These are phyloP conservation scores for Moesziomyces antarcticus DNA, from an alignment of 1,284 basidiomycete species.

Conservation along the genomic window DNA sequence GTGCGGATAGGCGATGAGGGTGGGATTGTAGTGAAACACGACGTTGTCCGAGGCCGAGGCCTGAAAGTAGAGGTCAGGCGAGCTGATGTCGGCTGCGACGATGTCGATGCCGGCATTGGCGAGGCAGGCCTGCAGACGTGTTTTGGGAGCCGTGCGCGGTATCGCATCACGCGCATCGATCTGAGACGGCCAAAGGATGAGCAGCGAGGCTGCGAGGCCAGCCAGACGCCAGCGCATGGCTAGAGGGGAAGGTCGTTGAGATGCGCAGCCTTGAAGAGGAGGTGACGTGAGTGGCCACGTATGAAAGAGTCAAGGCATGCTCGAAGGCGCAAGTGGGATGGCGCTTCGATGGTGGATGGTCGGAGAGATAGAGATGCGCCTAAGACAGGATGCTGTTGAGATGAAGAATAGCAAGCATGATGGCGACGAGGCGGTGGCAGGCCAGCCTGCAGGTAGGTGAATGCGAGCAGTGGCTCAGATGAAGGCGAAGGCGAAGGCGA, in stretches of 20 bases:
- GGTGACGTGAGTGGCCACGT: neutral
- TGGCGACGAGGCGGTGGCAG: too few species aligned
- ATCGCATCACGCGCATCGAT: neutral
- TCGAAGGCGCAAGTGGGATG: neutral
- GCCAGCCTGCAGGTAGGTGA: neutral
- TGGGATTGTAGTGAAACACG: slow-evolving; percentile 64
- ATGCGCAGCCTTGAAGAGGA: too few species aligned
- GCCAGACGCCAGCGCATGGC: neutral
- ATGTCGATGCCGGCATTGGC: slow-evolving; percentile 22
- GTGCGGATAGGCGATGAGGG: slow-evolving; percentile 61
- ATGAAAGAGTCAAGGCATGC: neutral
- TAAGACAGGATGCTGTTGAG: too few species aligned
- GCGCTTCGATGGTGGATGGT: too few species aligned
- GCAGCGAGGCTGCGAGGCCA: neutral
- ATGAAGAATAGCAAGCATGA: too few species aligned
- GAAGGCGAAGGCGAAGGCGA: neutral
- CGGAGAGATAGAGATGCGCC: too few species aligned
- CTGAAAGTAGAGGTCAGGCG: slow-evolving; percentile 32
- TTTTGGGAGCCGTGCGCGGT: slow-evolving; percentile 6
- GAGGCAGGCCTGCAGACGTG: slow-evolving; percentile 17
- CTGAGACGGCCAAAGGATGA: neutral
- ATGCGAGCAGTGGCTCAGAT: neutral
- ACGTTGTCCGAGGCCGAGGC: slow-evolving; percentile 66
- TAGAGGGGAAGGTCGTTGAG: neutral
- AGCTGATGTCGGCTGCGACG: slow-evolving; percentile 30